Conservation (phyloP, 2,329 filamentous ascomycete genomes). For the Talaromyces sp. region DNA sequence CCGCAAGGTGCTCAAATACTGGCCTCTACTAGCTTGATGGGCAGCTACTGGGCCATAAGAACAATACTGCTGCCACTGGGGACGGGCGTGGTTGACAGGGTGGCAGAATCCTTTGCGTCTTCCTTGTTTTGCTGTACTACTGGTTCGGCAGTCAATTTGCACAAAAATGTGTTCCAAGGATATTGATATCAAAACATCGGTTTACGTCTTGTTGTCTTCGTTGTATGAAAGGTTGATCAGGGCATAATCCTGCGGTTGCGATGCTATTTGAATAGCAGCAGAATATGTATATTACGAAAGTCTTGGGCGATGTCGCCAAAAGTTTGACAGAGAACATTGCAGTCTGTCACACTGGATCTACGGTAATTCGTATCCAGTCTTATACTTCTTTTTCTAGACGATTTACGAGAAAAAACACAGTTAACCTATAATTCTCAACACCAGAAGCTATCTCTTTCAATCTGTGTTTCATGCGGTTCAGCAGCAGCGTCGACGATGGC, state of each 20-base stretch:
- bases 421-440: not conserved
- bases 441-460: not conserved
- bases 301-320: not conserved
- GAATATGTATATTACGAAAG: not conserved
- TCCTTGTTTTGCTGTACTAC: not conserved
- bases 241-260: not conserved
- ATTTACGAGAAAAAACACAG: not conserved
- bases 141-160: not conserved
- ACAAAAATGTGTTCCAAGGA: not conserved
- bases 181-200: not conserved
- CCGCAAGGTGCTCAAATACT: not conserved
- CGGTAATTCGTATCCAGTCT: not conserved
- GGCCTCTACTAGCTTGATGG: not conserved
- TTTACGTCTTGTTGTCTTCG: not conserved
- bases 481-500: not conserved
- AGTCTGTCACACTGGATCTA: not conserved
- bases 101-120: not conserved
- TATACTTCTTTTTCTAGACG: not conserved
- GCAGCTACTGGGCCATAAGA: not conserved
- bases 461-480: not conserved
- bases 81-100: not conserved
- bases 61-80: not conserved
- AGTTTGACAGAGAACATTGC: not conserved
- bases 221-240: not conserved
- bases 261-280: not conserved